Percentiles rank a stretch among this genome's conserved stretches.
Evolutionary conservation across 352 stramenopile species (phyloP).

Genomic region (Plasmopara muralis): DNA sequence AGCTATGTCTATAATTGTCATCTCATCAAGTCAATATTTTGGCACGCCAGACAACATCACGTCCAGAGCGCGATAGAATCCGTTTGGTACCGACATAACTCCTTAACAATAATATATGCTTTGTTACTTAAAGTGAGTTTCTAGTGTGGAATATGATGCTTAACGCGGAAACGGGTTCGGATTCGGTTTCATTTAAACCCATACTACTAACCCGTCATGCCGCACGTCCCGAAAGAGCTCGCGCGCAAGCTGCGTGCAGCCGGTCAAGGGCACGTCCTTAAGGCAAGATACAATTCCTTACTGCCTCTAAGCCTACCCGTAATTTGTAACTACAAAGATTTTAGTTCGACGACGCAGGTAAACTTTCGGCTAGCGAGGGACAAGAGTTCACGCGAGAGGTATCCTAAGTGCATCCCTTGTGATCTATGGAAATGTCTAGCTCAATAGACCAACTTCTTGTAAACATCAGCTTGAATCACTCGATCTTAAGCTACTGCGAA

Average conservation of each 20-base stretch:
- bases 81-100: too few species aligned
- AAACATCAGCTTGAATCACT: slow-evolving; percentile 45
- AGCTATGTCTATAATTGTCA: too few species aligned
- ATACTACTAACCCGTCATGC: slow-evolving; percentile 4
- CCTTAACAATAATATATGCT: too few species aligned
- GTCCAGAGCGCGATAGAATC: too few species aligned
- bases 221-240: slow-evolving; percentile 24
- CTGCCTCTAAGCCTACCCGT: neutral
- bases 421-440: neutral
- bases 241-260: slow-evolving; percentile 28
- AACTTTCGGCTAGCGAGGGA: slow-evolving; percentile 35
- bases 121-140: too few species aligned
- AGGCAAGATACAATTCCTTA: slow-evolving; percentile 22
- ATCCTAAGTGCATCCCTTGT: neutral
- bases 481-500: slow-evolving; percentile 56
- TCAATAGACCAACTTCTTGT: neutral
- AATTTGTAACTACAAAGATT: neutral
- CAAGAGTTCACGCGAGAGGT: slow-evolving; percentile 44
- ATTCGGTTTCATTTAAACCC: too few species aligned
- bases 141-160: too few species aligned
- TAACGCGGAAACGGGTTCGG: too few species aligned
- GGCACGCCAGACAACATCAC: too few species aligned
- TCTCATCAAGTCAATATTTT: too few species aligned
- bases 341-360: slow-evolving; percentile 64
- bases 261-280: slow-evolving; percentile 65